phyloP scores from a whole-genome alignment of 768 basidiomycete genomes.

The Tylopilus balloui region DNA sequence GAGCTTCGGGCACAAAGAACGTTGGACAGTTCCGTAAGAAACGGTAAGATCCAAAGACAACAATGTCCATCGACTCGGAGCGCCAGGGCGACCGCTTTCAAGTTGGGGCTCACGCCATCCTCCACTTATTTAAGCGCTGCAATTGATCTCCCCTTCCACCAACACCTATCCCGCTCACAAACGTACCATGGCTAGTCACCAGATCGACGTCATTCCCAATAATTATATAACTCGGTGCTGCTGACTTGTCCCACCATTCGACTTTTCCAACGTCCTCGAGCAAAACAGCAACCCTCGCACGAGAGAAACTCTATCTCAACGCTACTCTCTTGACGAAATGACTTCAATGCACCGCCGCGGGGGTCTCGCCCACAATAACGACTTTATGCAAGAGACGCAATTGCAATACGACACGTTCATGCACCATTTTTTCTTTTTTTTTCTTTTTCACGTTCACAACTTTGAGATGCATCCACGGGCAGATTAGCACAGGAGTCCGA shows the following conservation, averaged over 20 bases:
- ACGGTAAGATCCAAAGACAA: too few species aligned
- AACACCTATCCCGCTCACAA: background rate
- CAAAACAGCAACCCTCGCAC: background rate
- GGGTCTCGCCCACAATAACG: background rate
- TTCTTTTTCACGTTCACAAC: background rate
- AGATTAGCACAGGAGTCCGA: background rate
- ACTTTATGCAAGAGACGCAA: too few species aligned
- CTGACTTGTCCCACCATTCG: background rate
- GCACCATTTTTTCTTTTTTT: too few species aligned
- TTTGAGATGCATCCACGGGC: background rate
- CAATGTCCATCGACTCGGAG: too few species aligned
- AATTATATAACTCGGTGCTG: too few species aligned
- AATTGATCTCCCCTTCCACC: too few species aligned
- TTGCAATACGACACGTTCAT: background rate
- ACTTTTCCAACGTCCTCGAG: conserved; percentile 9
- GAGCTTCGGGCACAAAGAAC: too few species aligned
- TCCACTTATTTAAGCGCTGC: too few species aligned
- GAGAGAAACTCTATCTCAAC: conserved; percentile 5
- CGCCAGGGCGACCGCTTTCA: too few species aligned
- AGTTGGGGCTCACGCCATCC: too few species aligned
- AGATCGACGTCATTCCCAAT: too few species aligned
- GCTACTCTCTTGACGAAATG: conserved; percentile 1
- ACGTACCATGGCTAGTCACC: background rate
- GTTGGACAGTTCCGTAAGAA: too few species aligned
- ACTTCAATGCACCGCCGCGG: background rate